These are phyloP conservation scores for Pseudocercospora cruenta DNA, from an alignment of 2,329 filamentous ascomycete genomes.

Conservation along the genomic window DNA sequence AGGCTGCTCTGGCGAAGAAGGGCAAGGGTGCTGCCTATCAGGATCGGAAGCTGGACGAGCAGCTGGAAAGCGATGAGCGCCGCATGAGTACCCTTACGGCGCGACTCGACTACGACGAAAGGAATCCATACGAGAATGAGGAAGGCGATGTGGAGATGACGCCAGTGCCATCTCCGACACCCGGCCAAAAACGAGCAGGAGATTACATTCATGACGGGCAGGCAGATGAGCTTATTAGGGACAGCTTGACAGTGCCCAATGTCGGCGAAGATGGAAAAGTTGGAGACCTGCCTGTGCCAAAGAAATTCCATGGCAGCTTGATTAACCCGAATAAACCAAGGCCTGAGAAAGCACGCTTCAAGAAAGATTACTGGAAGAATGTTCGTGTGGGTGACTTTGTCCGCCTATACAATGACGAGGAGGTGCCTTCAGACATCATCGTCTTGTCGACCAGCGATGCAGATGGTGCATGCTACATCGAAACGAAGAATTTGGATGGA, in stretches of 20 bases:
- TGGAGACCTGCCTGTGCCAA: conserved; percentile 37
- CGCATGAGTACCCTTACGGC: conserved; percentile 53
- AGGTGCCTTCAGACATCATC: conserved; percentile 90
- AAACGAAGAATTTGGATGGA: conserved; percentile 97
- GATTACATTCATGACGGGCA: conserved; percentile 20
- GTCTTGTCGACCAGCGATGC: conserved; percentile 90
- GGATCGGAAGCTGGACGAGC: conserved; percentile 55
- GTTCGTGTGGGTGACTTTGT: conserved; percentile 95
- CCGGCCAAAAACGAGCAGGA: conserved; percentile 50
- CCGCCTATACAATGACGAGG: conserved; percentile 93
- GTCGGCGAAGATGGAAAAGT: conserved; percentile 27
- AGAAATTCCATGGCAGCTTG: conserved; percentile 67
- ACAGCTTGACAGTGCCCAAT: conserved; percentile 37
- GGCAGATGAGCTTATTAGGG: conserved; percentile 21
- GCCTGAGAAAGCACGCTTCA: conserved; percentile 78
- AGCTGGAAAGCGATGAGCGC: conserved; percentile 52
- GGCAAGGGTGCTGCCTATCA: conserved; percentile 51
- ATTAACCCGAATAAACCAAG: conserved; percentile 71
- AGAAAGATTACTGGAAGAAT: conserved; percentile 93
- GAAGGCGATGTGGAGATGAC: conserved; percentile 89
- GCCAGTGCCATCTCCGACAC: conserved; percentile 80
- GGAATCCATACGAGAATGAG: conserved; percentile 45
- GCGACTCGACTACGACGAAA: conserved; percentile 45
- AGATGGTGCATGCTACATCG: conserved; percentile 94
- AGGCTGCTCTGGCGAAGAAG: conserved; percentile 45